These are phyloP conservation scores for Aspergillus vadensis DNA, from an alignment of 2,329 filamentous ascomycete species.

Conservation along the genomic window DNA sequence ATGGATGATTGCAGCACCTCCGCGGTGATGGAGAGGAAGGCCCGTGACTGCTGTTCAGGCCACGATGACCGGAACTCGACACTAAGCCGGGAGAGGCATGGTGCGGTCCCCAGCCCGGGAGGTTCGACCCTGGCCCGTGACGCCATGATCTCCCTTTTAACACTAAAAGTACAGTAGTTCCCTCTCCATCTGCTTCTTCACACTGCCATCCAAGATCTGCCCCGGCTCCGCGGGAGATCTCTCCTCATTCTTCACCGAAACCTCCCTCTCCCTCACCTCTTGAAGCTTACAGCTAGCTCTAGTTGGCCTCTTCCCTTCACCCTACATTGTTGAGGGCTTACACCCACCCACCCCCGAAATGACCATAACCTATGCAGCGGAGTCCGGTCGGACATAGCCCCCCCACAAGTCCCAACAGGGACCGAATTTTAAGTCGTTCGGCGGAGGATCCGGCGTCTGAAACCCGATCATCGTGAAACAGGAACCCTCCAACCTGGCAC, in stretches of 20 bases:
- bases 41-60: conserved; percentile 33
- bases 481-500: not conserved
- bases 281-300: too few relatives aligned
- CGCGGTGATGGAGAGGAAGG: conserved; percentile 10
- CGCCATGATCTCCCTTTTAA: conserved; percentile 12
- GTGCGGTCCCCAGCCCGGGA: conserved; percentile 29
- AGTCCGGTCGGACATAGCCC: not conserved
- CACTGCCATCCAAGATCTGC: not conserved
- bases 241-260: not conserved
- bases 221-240: not conserved
- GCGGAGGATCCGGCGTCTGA: conserved; percentile 9
- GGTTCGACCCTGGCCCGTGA: conserved; percentile 14
- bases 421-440: conserved; percentile 2
- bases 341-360: not conserved
- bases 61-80: conserved; percentile 43
- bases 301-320: too few relatives aligned
- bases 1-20: conserved; percentile 13
- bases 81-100: conserved; percentile 32
- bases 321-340: not conserved
- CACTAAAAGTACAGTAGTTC: too few relatives aligned
- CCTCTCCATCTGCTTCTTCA: too few relatives aligned
- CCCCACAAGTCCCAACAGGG: conserved; percentile 5
- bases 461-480: conserved; percentile 8
- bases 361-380: not conserved
- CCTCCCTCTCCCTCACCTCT: too few relatives aligned